These are phyloP conservation scores for Crithidia thermophila DNA, from an alignment of 208 protist species.

Conservation along the genomic window DNA sequence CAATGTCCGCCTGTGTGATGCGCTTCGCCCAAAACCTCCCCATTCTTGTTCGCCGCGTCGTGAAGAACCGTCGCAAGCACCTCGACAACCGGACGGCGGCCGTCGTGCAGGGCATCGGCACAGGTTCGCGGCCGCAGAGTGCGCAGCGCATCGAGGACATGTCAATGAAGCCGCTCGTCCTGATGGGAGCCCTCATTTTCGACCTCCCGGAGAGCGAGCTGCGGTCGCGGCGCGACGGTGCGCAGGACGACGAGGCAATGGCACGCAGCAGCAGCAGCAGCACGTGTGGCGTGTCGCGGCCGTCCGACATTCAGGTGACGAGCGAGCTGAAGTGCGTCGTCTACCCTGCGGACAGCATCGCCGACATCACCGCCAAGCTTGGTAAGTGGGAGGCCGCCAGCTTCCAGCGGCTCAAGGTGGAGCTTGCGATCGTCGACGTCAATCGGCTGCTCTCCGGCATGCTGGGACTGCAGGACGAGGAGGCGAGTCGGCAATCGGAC, in stretches of 20 bases:
- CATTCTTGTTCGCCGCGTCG: conserved; percentile 78
- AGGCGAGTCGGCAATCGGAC: conserved; percentile 1
- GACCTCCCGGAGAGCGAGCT: conserved; percentile 32
- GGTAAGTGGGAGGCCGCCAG: conserved; percentile 78
- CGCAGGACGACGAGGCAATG: too few relatives aligned
- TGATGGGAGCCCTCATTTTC: conserved; percentile 82
- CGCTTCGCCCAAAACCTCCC: conserved; percentile 84
- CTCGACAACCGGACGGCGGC: conserved; percentile 39
- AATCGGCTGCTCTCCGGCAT: conserved; percentile 55
- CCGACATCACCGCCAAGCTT: conserved; percentile 69
- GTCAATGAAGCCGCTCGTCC: conserved; percentile 87
- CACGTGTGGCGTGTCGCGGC: conserved; percentile 61
- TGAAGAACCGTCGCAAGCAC: conserved; percentile 63
- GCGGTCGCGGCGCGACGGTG: conserved; percentile 1
- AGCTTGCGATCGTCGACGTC: conserved; percentile 78
- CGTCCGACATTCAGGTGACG: conserved; percentile 56
- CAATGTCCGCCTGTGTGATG: conserved; percentile 70
- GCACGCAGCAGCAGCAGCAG: conserved; percentile 46
- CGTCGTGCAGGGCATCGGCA: conserved; percentile 65
- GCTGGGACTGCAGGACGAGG: conserved; percentile 49
- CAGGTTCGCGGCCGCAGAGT: conserved; percentile 45
- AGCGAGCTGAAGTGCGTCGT: conserved; percentile 75
- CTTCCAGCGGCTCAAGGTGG: conserved; percentile 76
- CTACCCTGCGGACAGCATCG: conserved; percentile 74
- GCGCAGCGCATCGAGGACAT: conserved; percentile 84